phyloP scores from a whole-genome alignment of 371 early-diverging fungal genomes.

The Zopfochytrium polystomum region DNA sequence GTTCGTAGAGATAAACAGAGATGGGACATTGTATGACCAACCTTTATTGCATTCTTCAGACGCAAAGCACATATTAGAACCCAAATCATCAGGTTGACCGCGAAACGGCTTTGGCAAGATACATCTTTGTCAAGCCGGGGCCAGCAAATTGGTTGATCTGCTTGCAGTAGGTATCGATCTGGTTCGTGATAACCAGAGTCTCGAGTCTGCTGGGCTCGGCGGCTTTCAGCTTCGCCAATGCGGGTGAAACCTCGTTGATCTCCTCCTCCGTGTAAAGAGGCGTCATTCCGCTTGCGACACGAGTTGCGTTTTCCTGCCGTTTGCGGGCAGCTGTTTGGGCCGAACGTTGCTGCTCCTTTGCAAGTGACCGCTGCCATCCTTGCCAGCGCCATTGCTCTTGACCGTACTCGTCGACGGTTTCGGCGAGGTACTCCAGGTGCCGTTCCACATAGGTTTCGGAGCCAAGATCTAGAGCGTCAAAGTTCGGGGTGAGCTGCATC shows the following conservation, averaged over 20 bases:
- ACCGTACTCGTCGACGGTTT: conserved; percentile 84
- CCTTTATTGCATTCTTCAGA: too few species aligned
- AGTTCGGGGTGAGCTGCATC: conserved; percentile 65
- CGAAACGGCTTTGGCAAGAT: conserved; percentile 38
- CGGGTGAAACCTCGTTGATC: conserved; percentile 57
- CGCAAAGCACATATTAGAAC: too few species aligned
- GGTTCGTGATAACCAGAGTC: conserved; percentile 79
- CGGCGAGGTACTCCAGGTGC: conserved; percentile 82
- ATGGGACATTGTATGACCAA: too few species aligned
- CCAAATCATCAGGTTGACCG: too few species aligned
- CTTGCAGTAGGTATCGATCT: conserved; percentile 87
- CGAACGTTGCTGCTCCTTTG: conserved; percentile 78
- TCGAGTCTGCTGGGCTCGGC: conserved; percentile 90
- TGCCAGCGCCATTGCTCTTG: conserved; percentile 90
- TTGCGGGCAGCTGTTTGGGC: conserved; percentile 52
- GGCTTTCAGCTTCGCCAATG: conserved; percentile 49
- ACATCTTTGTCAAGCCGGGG: conserved; percentile 67
- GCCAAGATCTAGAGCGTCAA: conserved; percentile 77
- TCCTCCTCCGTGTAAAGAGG: conserved; percentile 76
- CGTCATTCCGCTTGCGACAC: conserved; percentile 67
- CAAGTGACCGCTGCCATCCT: conserved; percentile 87
- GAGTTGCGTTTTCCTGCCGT: conserved; percentile 76
- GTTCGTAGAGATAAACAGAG: too few species aligned
- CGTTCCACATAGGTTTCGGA: conserved; percentile 79
- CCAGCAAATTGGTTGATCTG: conserved; percentile 88